Evolutionary conservation across 495 filamentous ascomycete species (phyloP), one percentile per base, ranked within the genome.

Genomic region (Podospora conica): DNA sequence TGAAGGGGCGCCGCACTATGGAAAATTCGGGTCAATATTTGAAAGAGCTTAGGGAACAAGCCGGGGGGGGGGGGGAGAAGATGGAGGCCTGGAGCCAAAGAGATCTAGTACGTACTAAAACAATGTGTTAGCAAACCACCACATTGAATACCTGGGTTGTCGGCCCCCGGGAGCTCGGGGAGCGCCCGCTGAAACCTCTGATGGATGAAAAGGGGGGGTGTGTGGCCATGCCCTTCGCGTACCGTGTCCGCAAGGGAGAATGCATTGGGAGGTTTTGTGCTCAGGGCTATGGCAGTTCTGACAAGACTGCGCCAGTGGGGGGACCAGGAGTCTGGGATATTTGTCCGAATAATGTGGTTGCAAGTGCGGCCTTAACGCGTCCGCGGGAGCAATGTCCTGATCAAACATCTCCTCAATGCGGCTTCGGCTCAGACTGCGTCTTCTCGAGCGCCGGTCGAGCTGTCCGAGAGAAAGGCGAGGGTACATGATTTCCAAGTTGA

Each of bases 401-500:
- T 70, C 68, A 63, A 80, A 80, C 74, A 78, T 75, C 12, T 71
- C 76, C 54, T 70, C 54, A 29, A 80, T 78, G 24, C 73, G 70
- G 0, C 72, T 72, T 8, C 78, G 75, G 65, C 78, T 80, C 10
- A 80, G 56, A 60, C 78, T 79, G 12, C 78, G 69, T n/a, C 77
- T 63, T 10, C 77, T 71, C 3, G 78, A 74, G 10, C 71, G 58
- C 27, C 70, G 69, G 28, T 77, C 74, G 3, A 80, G 62, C 55
- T 75, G 66, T 11, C 69, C 66, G 18, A 76, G 62, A 1, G 64
- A 67, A 55, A 70, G 69, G 20, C 57, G 66, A n/a, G 73, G 74
- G 65, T 73, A 75, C 11, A 72, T 65, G 54, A 76, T 62, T 27
- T 67, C 23, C 24, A 70, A 18, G 24, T 12, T 58, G 3, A 66